These are phyloP conservation scores for Leccinum disarticulatum DNA, from an alignment of 768 basidiomycete genomes.

Conservation along the genomic window DNA sequence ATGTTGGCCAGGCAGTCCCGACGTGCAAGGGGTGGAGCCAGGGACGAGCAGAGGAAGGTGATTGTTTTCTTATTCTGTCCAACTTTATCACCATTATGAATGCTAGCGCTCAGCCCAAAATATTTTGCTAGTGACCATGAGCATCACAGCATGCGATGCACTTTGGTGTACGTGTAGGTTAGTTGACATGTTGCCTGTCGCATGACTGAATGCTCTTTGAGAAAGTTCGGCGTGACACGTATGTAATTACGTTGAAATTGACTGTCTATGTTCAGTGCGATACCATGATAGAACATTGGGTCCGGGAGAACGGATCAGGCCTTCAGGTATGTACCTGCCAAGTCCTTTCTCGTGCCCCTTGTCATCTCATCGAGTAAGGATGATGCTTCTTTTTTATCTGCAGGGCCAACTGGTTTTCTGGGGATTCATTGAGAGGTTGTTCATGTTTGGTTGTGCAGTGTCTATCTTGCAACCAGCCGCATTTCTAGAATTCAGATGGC, in stretches of 20 bases:
- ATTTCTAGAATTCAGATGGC: no score
- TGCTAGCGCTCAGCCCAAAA: background rate
- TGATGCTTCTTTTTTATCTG: no score
- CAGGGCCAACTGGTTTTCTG: background rate
- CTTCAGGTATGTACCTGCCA: background rate
- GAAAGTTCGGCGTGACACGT: background rate
- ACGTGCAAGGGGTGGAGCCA: background rate
- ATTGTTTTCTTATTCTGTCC: background rate
- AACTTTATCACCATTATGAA: background rate
- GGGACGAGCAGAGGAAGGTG: no score
- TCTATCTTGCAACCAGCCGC: background rate
- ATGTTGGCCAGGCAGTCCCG: background rate
- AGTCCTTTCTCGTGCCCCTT: background rate
- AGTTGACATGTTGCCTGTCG: background rate
- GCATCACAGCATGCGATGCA: background rate
- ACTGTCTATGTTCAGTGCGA: background rate
- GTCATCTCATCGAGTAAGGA: no score
- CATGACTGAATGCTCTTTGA: background rate
- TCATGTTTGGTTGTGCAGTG: background rate
- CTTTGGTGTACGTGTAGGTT: background rate
- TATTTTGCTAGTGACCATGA: background rate
- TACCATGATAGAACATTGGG: background rate
- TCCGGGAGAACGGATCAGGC: background rate
- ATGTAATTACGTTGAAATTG: background rate
- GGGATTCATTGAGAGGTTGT: background rate